Evolutionary conservation across 2,329 filamentous ascomycete genomes (phyloP).

Genomic region (Epichloe festucae): DNA sequence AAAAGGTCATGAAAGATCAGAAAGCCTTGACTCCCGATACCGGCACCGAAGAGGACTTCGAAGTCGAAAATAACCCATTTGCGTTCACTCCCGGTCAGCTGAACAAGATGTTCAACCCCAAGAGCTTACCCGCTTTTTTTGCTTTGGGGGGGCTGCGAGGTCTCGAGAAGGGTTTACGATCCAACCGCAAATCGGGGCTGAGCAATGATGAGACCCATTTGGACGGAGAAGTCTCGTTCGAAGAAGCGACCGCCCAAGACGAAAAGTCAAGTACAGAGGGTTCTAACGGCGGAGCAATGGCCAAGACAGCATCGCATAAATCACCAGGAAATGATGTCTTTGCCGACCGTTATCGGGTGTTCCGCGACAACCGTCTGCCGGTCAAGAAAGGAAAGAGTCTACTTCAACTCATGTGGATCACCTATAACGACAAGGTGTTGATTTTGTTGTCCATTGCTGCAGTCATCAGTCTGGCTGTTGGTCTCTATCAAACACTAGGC

Average conservation of each 20-base stretch:
- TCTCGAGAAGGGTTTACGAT: constrained; percentile 65
- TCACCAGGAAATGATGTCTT: constrained; percentile 26
- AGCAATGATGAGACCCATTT: constrained; percentile 62
- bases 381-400: constrained; percentile 64
- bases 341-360: constrained; percentile 55
- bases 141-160: constrained; percentile 71
- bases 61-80: constrained; percentile 68
- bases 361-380: constrained; percentile 58
- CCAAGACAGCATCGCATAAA: constrained; percentile 3
- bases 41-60: constrained; percentile 63
- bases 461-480: constrained; percentile 58
- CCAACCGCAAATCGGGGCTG: constrained; percentile 58
- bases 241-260: constrained; percentile 44
- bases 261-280: constrained; percentile 23
- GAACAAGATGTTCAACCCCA: constrained; percentile 80
- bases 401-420: constrained; percentile 65
- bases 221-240: constrained; percentile 55
- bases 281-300: not conserved
- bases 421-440: constrained; percentile 72
- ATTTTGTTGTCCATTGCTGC: constrained; percentile 60
- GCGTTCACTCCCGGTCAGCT: constrained; percentile 75
- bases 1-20: constrained; percentile 48
- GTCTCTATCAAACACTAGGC: constrained; percentile 63
- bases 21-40: constrained; percentile 63
- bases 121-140: constrained; percentile 71